Percentiles rank a stretch among this genome's conserved stretches.
Evolutionary conservation across 2,329 filamentous ascomycete species (phyloP).

Genomic region (Claviceps pusilla): DNA sequence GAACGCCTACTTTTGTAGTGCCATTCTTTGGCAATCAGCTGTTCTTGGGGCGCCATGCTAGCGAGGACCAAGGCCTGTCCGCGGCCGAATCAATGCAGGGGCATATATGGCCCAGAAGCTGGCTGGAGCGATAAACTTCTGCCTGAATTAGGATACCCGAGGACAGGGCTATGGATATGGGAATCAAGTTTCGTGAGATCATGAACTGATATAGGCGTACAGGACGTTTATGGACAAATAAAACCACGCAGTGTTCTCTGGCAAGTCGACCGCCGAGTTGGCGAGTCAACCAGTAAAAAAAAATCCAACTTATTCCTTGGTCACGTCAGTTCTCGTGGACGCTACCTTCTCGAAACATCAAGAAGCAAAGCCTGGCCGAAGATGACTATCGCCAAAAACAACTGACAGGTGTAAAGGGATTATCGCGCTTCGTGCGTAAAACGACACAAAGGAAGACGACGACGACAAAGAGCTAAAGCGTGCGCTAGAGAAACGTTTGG

Average conservation of each 20-base stretch:
- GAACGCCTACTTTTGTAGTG: constrained; percentile 66
- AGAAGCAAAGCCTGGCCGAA: constrained; percentile 61
- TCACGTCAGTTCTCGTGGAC: constrained; percentile 53
- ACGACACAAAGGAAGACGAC: constrained; percentile 26
- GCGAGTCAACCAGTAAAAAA: constrained; percentile 49
- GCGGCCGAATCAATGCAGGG: constrained; percentile 51
- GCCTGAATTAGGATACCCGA: constrained; percentile 43
- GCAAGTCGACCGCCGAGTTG: constrained; percentile 56
- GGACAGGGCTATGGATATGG: constrained; percentile 41
- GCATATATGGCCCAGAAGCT: constrained; percentile 50
- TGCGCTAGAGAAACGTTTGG: constrained; percentile 42
- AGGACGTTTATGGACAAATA: constrained; percentile 58
- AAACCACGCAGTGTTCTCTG: constrained; percentile 54
- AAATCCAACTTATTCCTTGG: constrained; percentile 56
- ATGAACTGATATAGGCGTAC: constrained; percentile 47
- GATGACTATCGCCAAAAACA: constrained; percentile 32
- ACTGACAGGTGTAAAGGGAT: constrained; percentile 20
- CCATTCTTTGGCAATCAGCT: constrained; percentile 80
- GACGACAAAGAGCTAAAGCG: constrained; percentile 33
- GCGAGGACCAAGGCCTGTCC: constrained; percentile 58
- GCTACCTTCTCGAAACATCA: constrained; percentile 49
- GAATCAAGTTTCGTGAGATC: constrained; percentile 51
- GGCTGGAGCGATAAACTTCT: constrained; percentile 46
- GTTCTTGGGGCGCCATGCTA: constrained; percentile 67
- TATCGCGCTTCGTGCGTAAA: constrained; percentile 9